Base-by-base conservation (phyloP, 1,284 basidiomycete genomes). In the Xerocomus minutiporus region DNA sequence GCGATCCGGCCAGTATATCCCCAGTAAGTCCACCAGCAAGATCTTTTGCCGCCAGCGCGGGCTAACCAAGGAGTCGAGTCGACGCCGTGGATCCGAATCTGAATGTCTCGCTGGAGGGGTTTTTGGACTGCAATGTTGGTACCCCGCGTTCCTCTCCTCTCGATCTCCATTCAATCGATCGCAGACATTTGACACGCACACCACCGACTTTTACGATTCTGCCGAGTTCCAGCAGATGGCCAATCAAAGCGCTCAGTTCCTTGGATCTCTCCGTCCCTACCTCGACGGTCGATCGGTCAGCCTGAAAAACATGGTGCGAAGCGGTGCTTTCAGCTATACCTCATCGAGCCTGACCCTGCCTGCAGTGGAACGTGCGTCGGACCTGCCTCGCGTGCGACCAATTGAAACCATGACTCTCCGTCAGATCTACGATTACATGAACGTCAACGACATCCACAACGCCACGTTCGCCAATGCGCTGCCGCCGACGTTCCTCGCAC, bases 371-470 rank as follows among this genome's bases (percentile, higher is more conserved):
- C 62, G 84, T 86, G 64, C 65, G 78, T 58, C 11, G 12, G 6
- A 9, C 25, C 8, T 38, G 32, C 29, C n/a, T 46, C 31, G 3
- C 41, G 42, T 43, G 42, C 13, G 8, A 4, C 43, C 31, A 2
- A 35, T 3, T 17, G 17, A 29, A 43, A 28, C 39, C 49, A 38
- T 39, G 6, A 3, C 34, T 28, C 32, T 38, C 13, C 13, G 15
- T 43, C 55, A 88, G 82, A 74, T 92, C 46, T 91, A 75, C 66
- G 89, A 90, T 62, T 88, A 77, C 61, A 82, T 93, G 72, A 85
- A 86, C 63, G 82, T 90, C 40, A 75, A 88, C 60, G 75, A 71
- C 53, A 83, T 88, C 48, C 88, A 93, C 69, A 84, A 89, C 63
- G 71, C 71, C 49, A 75, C 75, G 0, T 90, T 87, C 59, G 69